Evolutionary conservation across 2,329 filamentous ascomycete genomes (phyloP).

Genomic region (Metarhizium sp.): DNA sequence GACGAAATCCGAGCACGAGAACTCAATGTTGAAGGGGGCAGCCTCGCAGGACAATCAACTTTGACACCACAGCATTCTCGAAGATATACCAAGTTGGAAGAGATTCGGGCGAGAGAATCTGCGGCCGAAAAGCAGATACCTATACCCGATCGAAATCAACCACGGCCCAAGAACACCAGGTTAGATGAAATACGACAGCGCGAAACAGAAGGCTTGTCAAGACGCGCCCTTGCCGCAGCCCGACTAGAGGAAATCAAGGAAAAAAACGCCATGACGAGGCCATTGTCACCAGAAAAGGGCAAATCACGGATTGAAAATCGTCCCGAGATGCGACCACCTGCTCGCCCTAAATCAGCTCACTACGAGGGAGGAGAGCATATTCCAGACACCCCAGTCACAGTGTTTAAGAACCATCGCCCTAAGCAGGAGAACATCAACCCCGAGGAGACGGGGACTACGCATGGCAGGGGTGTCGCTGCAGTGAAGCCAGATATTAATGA

Average conservation of each 20-base stretch:
- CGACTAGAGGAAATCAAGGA: slow-evolving; percentile 44
- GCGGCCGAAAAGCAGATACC: slow-evolving; percentile 22
- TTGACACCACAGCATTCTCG: slow-evolving; percentile 9
- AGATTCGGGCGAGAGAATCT: slow-evolving; percentile 25
- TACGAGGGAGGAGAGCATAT: slow-evolving; percentile 22
- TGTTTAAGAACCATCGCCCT: slow-evolving; percentile 22
- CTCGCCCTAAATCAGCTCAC: slow-evolving; percentile 6
- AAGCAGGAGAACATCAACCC: slow-evolving; percentile 3
- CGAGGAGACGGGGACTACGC: background rate
- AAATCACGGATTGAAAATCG: slow-evolving; percentile 17
- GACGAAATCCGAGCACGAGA: slow-evolving; percentile 36
- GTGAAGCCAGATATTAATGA: slow-evolving; percentile 18
- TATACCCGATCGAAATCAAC: slow-evolving; percentile 18
- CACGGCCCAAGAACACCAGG: slow-evolving; percentile 30
- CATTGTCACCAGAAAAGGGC: slow-evolving; percentile 31
- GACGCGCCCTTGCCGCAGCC: slow-evolving; percentile 36
- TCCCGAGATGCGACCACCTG: slow-evolving; percentile 12
- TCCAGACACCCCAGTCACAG: slow-evolving; percentile 30
- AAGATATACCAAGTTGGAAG: slow-evolving; percentile 23
- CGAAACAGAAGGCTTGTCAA: slow-evolving; percentile 35
- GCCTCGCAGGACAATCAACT: slow-evolving; percentile 6
- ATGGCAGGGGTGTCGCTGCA: background rate
- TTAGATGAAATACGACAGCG: slow-evolving; percentile 38
- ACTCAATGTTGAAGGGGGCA: slow-evolving; percentile 22
- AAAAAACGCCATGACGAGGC: slow-evolving; percentile 35